Conservation (phyloP, 345 rosid species). For the Eucalyptus curtisii region DNA sequence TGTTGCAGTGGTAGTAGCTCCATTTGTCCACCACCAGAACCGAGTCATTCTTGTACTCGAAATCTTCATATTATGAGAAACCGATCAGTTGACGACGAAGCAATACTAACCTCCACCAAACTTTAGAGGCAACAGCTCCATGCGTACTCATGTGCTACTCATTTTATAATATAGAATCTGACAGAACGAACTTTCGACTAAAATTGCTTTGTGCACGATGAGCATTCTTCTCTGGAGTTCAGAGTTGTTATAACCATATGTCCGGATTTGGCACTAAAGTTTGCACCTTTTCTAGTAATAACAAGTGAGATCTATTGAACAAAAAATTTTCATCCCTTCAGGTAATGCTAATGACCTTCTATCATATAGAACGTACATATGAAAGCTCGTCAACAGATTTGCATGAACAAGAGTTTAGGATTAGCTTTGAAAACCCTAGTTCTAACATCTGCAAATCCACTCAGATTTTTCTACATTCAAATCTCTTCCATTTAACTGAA, state of each 20-base stretch:
- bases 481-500: background rate
- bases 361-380: background rate
- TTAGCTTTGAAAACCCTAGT: background rate
- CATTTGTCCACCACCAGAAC: conserved; percentile 66
- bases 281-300: background rate
- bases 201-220: background rate
- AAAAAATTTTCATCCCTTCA: background rate
- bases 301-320: background rate
- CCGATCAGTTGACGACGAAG: background rate
- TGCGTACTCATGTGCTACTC: background rate
- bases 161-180: background rate
- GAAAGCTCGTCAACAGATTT: background rate
- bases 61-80: conserved; percentile 12
- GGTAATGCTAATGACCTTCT: background rate
- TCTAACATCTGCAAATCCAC: background rate
- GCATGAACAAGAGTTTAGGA: background rate
- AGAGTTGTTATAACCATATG: background rate
- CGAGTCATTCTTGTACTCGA: conserved; percentile 65
- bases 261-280: background rate
- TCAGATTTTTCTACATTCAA: background rate
- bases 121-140: background rate
- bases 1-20: conserved; percentile 66
- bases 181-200: background rate
- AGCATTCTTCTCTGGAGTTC: background rate
- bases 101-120: background rate